Evolutionary conservation across 1,284 basidiomycete species (phyloP), one percentile per base, ranked within the genome.

Genomic region (Pseudozyma flocculosa): DNA sequence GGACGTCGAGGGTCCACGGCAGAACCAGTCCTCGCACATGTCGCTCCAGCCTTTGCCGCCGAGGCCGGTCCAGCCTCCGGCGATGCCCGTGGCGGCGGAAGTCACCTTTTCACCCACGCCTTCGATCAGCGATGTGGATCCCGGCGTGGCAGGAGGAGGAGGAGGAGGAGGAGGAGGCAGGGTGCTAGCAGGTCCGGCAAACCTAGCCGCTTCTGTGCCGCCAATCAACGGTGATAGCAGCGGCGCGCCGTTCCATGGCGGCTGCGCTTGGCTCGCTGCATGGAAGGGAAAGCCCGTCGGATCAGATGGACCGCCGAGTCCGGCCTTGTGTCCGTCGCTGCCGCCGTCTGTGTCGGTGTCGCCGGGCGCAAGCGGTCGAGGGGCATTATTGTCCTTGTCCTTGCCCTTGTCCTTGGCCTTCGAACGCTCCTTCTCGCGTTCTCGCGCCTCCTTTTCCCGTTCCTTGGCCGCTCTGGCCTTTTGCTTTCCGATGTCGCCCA

Each of bases 1-100:
- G 41, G 36, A 36, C 2, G 49, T 45, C 15, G 39, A 45, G n/a
- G 47, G 68, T 41, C 66, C 76, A 30, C 64, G 67, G 50, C 70
- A 73, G n/a, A 80, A 68, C 72, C 77, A 79, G 23, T 75, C 66
- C 41, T 80, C 78, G 42, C 79, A 77, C 18, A 77, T 58, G 32
- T 76, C 75, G 26, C 78, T 79, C 79, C 79, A 75, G 0, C 72
- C 72, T 24, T 58, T 69, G n/a, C 70, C 70, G 21, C 64, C 61
- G n/a, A 63, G 40, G 38, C 45, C 61, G 34, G 52, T 53, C 54
- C 56, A 56, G 2, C 21, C 51, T 29, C 29, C 29, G 7, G 29
- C 29, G 29, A 29, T 29, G 29, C 29, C 13, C 7, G 7, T 34
- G 32, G 32, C 32, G 7, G 32, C 32, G 11, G 32, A 34, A 5